Evolutionary conservation across 1,139 yeast genomes (phyloP).

Genomic region (Geotrichum australiense): DNA sequence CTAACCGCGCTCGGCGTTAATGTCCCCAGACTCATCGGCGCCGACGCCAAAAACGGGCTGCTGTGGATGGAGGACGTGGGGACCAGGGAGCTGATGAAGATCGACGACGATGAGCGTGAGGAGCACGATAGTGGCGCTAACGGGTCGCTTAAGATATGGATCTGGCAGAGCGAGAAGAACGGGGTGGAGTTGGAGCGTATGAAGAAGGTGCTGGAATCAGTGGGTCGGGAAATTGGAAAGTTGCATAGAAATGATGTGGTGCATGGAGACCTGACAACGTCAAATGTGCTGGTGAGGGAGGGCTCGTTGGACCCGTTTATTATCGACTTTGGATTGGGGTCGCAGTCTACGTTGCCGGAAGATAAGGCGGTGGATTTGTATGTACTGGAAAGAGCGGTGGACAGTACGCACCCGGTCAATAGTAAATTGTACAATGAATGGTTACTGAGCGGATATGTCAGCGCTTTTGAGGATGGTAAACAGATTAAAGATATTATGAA

Average conservation of each 20-base stretch:
- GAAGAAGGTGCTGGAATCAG: slow-evolving; percentile 31
- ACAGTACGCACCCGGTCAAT: slow-evolving; percentile 79
- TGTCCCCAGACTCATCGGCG: slow-evolving; percentile 63
- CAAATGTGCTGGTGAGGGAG: slow-evolving; percentile 58
- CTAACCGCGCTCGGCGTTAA: slow-evolving; percentile 49
- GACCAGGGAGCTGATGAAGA: slow-evolving; percentile 30
- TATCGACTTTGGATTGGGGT: slow-evolving; percentile 84
- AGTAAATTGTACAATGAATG: slow-evolving; percentile 59
- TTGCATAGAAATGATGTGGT: slow-evolving; percentile 73
- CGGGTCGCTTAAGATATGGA: slow-evolving; percentile 35
- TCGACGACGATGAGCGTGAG: slow-evolving; percentile 13
- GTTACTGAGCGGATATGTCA: slow-evolving; percentile 66
- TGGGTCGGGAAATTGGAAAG: slow-evolving; percentile 65
- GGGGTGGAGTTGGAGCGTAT: slow-evolving; percentile 26
- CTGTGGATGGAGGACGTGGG: slow-evolving; percentile 83
- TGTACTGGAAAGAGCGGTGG: slow-evolving; percentile 85
- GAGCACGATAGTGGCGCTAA: slow-evolving; percentile 16
- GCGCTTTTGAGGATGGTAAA: slow-evolving; percentile 19
- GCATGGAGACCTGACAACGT: slow-evolving; percentile 93
- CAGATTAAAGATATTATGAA: slow-evolving; percentile 48
- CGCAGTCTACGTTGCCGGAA: slow-evolving; percentile 71
- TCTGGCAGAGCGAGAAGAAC: slow-evolving; percentile 34
- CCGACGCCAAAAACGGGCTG: slow-evolving; percentile 71
- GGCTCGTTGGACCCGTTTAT: slow-evolving; percentile 43
- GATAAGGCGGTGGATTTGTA: slow-evolving; percentile 96